These are phyloP conservation scores for Creolimax fragrantissima DNA, from an alignment of 78 protist species.

Conservation along the genomic window DNA sequence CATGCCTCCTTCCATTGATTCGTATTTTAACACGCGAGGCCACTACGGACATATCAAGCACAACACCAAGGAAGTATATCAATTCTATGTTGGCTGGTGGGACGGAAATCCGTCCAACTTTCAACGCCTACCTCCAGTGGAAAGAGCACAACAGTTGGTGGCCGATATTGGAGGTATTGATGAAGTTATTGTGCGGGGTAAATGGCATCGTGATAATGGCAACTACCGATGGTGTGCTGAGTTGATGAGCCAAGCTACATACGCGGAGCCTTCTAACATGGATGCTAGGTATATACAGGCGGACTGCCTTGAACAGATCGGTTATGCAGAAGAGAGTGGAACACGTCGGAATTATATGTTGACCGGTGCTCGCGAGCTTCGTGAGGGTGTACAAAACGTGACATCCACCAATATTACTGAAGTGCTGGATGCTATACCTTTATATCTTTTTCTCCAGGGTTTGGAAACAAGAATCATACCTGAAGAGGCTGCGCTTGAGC, in stretches of 20 bases:
- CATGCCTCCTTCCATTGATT: background rate
- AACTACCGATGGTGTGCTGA: conserved; percentile 33
- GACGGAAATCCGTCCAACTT: conserved; percentile 1
- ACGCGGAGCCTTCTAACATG: background rate
- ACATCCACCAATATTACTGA: background rate
- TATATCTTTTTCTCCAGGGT: background rate
- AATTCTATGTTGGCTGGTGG: conserved; percentile 25
- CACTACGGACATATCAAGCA: conserved; percentile 25
- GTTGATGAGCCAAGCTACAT: background rate
- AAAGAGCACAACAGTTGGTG: background rate
- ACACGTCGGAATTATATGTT: background rate
- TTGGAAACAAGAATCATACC: conserved; percentile 1
- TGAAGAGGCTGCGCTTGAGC: background rate
- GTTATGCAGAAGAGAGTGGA: conserved; percentile 27
- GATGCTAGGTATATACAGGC: conserved; percentile 12
- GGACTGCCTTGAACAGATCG: conserved; percentile 20
- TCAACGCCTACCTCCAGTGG: background rate
- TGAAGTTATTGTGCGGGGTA: background rate
- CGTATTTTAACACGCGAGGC: conserved; percentile 14
- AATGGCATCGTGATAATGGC: conserved; percentile 6
- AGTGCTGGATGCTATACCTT: too few species aligned
- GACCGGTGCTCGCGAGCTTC: background rate
- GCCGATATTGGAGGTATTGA: conserved; percentile 17
- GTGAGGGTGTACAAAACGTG: conserved; percentile 4
- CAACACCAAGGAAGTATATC: conserved; percentile 19